Percentiles rank a stretch among this genome's conserved stretches.
Conservation (phyloP, 352 stramenopile species). For the Pythium aphanidermatum region DNA sequence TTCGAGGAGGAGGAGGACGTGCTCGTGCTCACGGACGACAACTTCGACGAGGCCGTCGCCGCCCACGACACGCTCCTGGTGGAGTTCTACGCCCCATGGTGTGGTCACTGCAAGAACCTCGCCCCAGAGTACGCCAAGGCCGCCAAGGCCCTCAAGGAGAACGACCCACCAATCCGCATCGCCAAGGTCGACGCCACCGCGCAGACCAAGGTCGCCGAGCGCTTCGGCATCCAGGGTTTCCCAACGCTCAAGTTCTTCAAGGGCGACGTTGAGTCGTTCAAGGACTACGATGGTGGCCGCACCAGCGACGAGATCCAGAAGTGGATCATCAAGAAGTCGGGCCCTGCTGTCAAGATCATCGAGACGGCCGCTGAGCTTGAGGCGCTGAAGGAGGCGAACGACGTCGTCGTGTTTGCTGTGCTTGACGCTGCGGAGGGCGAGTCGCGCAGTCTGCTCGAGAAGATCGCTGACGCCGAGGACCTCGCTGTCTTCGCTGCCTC, state of each 20-base stretch:
- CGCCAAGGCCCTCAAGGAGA: constrained; percentile 71
- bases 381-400: constrained; percentile 72
- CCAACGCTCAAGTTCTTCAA: constrained; percentile 93
- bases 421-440: constrained; percentile 77
- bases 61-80: constrained; percentile 85
- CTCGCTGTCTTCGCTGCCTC: constrained; percentile 74
- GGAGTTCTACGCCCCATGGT: constrained; percentile 91
- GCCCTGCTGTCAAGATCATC: constrained; percentile 83
- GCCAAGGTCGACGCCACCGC: constrained; percentile 88
- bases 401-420: constrained; percentile 83
- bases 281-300: constrained; percentile 87
- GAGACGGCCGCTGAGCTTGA: constrained; percentile 60
- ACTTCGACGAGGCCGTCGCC: constrained; percentile 86
- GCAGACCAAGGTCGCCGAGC: constrained; percentile 70
- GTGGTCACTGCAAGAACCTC: constrained; percentile 88
- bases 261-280: constrained; percentile 63
- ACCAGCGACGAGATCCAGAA: constrained; percentile 83
- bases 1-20: constrained; percentile 90
- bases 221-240: constrained; percentile 84
- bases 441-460: constrained; percentile 58
- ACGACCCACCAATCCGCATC: constrained; percentile 70
- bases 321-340: constrained; percentile 91
- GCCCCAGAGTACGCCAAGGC: constrained; percentile 86
- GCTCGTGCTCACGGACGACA: constrained; percentile 88
- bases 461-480: constrained; percentile 68